Evolutionary conservation across 768 basidiomycete species (phyloP).

Genomic region (Asterophora lycoperdoides): DNA sequence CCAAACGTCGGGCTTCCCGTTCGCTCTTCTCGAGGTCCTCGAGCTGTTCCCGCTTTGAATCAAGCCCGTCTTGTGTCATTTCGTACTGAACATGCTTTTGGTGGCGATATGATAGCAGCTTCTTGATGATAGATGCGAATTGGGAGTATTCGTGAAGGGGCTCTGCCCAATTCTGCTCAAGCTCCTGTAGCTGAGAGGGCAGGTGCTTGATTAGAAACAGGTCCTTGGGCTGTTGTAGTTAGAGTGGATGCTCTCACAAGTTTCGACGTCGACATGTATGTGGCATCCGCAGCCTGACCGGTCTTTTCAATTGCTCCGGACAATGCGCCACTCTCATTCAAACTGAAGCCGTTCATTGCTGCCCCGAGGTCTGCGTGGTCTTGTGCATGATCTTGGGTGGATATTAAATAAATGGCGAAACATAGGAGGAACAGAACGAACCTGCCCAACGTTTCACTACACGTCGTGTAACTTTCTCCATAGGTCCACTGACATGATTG

Average conservation of each 20-base stretch:
- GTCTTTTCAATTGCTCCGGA: conserved; percentile 92
- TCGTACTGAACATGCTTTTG: conserved; percentile 98
- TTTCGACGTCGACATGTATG: conserved; percentile 88
- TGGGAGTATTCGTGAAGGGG: conserved; percentile 95
- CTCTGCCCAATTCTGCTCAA: conserved; percentile 94
- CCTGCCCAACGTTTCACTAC: conserved; percentile 94
- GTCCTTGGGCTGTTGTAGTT: no score
- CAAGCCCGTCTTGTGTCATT: conserved; percentile 90
- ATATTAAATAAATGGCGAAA: conserved; percentile 4
- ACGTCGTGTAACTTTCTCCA: conserved; percentile 95
- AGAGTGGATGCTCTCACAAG: conserved; percentile 63
- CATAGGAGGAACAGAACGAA: conserved; percentile 29
- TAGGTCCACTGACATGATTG: conserved; percentile 81
- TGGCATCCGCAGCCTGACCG: conserved; percentile 92
- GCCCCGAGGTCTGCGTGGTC: conserved; percentile 92
- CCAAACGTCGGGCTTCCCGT: conserved; percentile 81
- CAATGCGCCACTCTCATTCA: conserved; percentile 73
- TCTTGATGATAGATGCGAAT: conserved; percentile 93
- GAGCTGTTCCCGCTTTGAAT: conserved; percentile 76
- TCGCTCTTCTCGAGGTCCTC: conserved; percentile 93
- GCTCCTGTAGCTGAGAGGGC: conserved; percentile 71
- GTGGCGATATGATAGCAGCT: conserved; percentile 89
- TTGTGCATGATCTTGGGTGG: conserved; percentile 61
- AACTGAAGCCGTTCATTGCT: conserved; percentile 86
- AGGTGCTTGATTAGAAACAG: conserved; percentile 8